These are phyloP conservation scores for Pseudoscleropodium purum DNA, from an alignment of 225 moss, liverwort and hornwort genomes.

Conservation along the genomic window DNA sequence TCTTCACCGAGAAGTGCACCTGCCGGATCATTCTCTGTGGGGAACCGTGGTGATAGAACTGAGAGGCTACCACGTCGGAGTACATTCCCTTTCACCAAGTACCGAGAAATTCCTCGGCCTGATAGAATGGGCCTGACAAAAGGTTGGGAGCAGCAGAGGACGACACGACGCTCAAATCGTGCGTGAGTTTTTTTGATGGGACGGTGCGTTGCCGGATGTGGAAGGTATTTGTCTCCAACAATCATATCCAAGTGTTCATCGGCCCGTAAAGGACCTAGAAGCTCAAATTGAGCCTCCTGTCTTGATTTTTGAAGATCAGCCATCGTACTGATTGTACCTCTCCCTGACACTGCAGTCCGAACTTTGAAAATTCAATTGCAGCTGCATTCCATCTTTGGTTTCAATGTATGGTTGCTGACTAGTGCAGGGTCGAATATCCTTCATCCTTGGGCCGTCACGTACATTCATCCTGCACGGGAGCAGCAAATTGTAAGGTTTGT, in stretches of 20 bases:
- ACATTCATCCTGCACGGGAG: background rate
- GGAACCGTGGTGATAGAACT: constrained; percentile 11
- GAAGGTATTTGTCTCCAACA: background rate
- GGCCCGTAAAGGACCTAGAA: background rate
- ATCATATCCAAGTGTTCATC: background rate
- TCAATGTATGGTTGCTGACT: background rate
- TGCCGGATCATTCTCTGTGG: constrained; percentile 12
- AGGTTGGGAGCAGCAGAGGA: constrained; percentile 37
- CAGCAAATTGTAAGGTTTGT: constrained; percentile 6
- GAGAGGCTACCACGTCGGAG: constrained; percentile 16
- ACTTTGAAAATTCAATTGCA: background rate
- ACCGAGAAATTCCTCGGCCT: constrained; percentile 36
- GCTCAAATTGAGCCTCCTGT: background rate
- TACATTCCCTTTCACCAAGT: constrained; percentile 45
- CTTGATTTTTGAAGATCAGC: background rate
- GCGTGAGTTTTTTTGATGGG: constrained; percentile 3
- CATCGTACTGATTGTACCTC: background rate
- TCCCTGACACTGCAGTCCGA: background rate
- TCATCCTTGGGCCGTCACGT: background rate
- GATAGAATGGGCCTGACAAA: constrained; percentile 36
- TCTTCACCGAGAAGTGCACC: constrained; percentile 4
- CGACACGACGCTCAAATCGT: background rate
- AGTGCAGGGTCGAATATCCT: background rate
- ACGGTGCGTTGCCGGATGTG: background rate
- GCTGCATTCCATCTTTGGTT: background rate